Evolutionary conservation across 306 rosid species (phyloP).

Genomic region (Ammopiptanthus mongolicus): DNA sequence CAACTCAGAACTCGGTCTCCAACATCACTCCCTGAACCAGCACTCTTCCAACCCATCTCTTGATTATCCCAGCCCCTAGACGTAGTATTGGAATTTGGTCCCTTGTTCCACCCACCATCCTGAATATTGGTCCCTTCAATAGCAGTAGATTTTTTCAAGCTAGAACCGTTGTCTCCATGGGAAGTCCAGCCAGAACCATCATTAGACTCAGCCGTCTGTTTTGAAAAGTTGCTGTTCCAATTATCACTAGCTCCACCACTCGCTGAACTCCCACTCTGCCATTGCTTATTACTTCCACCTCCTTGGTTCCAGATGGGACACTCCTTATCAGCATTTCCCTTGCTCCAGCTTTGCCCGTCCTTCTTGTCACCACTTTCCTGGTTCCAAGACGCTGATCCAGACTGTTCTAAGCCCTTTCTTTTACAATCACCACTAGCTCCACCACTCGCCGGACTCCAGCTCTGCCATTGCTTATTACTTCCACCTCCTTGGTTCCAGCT

Average conservation of each 20-base stretch:
- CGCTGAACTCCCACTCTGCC: slow-evolving; percentile 27
- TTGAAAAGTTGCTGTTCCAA: slow-evolving; percentile 31
- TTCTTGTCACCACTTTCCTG: not conserved
- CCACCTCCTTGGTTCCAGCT: slow-evolving; percentile 37
- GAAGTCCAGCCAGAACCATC: slow-evolving; percentile 29
- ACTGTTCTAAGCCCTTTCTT: slow-evolving; percentile 22
- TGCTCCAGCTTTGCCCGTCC: slow-evolving; percentile 18
- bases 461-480: slow-evolving; percentile 28
- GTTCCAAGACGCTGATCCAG: slow-evolving; percentile 4
- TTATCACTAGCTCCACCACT: slow-evolving; percentile 6
- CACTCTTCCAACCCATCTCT: slow-evolving; percentile 16
- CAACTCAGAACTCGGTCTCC: slow-evolving; percentile 3
- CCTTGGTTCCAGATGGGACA: slow-evolving; percentile 35
- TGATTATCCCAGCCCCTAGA: too few relatives aligned
- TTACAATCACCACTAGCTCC: slow-evolving; percentile 24
- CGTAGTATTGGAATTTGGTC: slow-evolving; percentile 27
- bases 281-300: slow-evolving; percentile 29
- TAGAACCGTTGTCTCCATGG: slow-evolving; percentile 18
- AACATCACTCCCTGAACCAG: slow-evolving; percentile 4
- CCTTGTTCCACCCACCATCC: slow-evolving; percentile 28
- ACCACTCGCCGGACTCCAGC: slow-evolving; percentile 20
- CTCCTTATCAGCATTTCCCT: slow-evolving; percentile 28
- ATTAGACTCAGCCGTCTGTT: slow-evolving; percentile 19
- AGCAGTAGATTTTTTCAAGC: too few relatives aligned
- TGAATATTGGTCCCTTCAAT: slow-evolving; percentile 4